Percentiles rank a stretch among this genome's conserved stretches.
Conservation (phyloP, 2,329 filamentous ascomycete species). For the Claviceps sorghi region DNA sequence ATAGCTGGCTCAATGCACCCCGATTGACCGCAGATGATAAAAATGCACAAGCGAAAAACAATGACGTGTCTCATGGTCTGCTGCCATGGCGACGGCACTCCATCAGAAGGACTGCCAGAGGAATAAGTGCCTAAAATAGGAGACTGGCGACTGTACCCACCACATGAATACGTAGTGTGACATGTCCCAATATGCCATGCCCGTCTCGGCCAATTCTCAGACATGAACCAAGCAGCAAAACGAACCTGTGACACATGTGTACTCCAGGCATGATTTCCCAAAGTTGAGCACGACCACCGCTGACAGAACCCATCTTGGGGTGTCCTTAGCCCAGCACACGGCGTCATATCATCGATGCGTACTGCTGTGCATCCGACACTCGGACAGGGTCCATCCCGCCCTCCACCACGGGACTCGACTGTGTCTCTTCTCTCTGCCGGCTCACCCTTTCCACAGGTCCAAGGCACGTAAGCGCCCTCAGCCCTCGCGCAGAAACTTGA, state of each 20-base stretch:
- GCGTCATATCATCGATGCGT: no score
- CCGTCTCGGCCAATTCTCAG: not conserved
- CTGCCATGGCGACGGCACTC: no score
- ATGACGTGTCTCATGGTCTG: no score
- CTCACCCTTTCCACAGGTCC: not conserved
- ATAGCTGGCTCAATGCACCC: not conserved
- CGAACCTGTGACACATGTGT: no score
- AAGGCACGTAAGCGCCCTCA: slow-evolving; percentile 4
- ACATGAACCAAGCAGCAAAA: not conserved
- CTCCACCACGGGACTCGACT: not conserved
- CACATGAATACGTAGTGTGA: not conserved
- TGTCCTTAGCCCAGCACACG: no score
- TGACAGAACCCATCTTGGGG: no score
- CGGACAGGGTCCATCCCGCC: no score
- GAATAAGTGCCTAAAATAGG: no score
- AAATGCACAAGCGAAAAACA: not conserved
- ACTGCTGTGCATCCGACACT: no score
- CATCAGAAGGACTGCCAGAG: no score
- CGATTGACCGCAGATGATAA: not conserved
- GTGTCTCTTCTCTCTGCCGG: no score
- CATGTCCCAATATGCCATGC: not conserved
- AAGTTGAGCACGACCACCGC: not conserved
- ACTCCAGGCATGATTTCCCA: not conserved
- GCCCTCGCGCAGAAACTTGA: slow-evolving; percentile 58
- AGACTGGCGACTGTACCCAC: not conserved